Base-by-base conservation (phyloP, 1,284 basidiomycete species). In the Ustilago sp. region DNA sequence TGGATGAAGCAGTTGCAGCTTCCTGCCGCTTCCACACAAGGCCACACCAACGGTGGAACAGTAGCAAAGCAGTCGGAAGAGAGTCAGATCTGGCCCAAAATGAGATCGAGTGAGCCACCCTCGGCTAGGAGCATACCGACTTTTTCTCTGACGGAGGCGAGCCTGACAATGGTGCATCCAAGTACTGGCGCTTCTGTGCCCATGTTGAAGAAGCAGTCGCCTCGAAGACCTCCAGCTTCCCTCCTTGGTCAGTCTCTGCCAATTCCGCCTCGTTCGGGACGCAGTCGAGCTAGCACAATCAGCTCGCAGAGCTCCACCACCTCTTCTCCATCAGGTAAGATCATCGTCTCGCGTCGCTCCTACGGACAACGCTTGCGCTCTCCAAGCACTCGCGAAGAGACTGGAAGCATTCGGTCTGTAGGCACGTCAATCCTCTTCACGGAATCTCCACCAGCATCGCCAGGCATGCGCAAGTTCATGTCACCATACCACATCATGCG, bases 1-100 rank as follows among this genome's bases (percentile, higher is more conserved):
- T 76, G 74, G 74, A 71, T 76, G 74, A 68, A 63, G 47, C 68
- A 76, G 61, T 65, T 76, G 0, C 66, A 76, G 36, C 62, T 76
- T 2, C 54, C 56, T 36, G 23, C 28, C 4, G n/a, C 31, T 6
- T 39, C 63, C 0, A 28, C 51, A 0, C 32, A 19, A n/a, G 17
- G 34, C 15, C 28, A 48, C 15, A 11, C 23, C n/a, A 47, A 13
- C 28, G 34, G 19, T 8, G 31, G 0, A 8, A 4, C 34, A 2
- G 4, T 28, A 17, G 34, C 41, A 8, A 23, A 17, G 23, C 32
- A 48, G 19, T 8, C 43, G 0, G n/a, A 31, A 17, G 32, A 36
- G 9, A 8, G 47, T 19, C 56, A 57, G 13, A 34, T 36, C 3
- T 67, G 69, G 69, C 69, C 69, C 23, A 62, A n/a, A 17, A 59